These are phyloP conservation scores for Leishmania turanica DNA, from an alignment of 208 protist genomes.

Conservation along the genomic window DNA sequence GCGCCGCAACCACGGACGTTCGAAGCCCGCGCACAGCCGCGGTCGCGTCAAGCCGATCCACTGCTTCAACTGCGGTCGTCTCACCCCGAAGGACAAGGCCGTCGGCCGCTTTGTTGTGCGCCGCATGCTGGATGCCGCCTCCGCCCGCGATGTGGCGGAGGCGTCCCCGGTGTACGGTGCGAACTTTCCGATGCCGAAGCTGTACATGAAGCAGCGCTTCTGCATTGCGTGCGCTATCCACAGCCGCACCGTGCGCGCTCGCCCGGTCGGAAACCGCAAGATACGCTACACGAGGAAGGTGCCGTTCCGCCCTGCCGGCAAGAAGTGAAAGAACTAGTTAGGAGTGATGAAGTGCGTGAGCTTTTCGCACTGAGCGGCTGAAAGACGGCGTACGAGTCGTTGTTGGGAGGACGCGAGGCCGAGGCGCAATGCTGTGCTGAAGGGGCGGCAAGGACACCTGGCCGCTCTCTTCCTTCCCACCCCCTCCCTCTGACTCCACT, in stretches of 20 bases:
- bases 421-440: background rate
- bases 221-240: constrained; percentile 99
- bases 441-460: background rate
- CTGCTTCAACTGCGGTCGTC: constrained; percentile 94
- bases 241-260: constrained; percentile 96
- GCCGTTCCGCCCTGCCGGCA: constrained; percentile 61
- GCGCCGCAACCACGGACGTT: constrained; percentile 93
- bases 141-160: constrained; percentile 97
- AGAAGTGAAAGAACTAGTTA: constrained; percentile 3
- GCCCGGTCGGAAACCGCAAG: constrained; percentile 83
- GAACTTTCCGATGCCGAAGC: constrained; percentile 97
- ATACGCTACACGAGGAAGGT: constrained; percentile 85
- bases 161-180: constrained; percentile 92
- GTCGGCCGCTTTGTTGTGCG: constrained; percentile 98
- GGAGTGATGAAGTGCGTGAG: background rate
- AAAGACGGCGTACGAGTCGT: background rate
- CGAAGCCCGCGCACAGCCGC: constrained; percentile 91
- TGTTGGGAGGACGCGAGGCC: background rate
- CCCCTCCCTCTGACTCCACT: background rate
- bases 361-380: background rate
- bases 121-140: constrained; percentile 98
- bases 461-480: background rate
- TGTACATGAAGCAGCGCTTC: constrained; percentile 99
- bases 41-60: constrained; percentile 90
- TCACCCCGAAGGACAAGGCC: constrained; percentile 97